Evolutionary conservation across 2,329 filamentous ascomycete genomes (phyloP), one percentile per base, ranked within the genome.

Genomic region (Talaromyces sp.): DNA sequence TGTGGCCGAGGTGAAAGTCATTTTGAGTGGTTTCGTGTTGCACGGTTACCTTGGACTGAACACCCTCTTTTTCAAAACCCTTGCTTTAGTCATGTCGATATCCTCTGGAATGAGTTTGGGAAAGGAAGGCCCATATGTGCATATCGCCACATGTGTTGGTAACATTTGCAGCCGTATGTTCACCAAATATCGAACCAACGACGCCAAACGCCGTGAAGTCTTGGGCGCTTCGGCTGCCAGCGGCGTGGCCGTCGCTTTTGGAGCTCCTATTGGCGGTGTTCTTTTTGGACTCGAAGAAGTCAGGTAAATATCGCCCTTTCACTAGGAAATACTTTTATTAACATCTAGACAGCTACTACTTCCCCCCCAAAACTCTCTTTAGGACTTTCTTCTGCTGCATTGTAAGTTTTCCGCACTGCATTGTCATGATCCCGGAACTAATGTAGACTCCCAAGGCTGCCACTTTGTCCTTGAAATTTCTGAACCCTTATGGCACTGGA

Each of bases 321-420:
- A 36, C 52, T 22, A 10, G 10, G 25, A 30, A 15, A 8, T 11
- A 53, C 62, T 56, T 64, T 65, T 63, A 19, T 51, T 63, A 19
- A 65, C 32, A 17, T 8, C 15, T 49, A 30, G 27, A 56, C 30
- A 53, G 91, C 67, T 98, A 98, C 75, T 98, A 98, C 76, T 98
- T 98, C 73, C 93, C 95, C 0, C 92, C 93, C 6, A 98, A 99
- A 78, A 98, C 93, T 0, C 84, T 99, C 9, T 99, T 99, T 79
- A 84, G 95, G 58, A 98, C 95, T 0, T 99, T 99, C 76, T 98
- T 98, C 77, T 98, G 93, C 80, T 98, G 93, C 75, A 98, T 98
- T 68, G 88, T 90, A 73, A 72, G 78, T 76, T 28, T 62, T 22
- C 30, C 62, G 53, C 49, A 28, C 15, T 17, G 11, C 22, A 13